Conservation (phyloP, 352 stramenopile genomes). For the Phytophthora citricola region DNA sequence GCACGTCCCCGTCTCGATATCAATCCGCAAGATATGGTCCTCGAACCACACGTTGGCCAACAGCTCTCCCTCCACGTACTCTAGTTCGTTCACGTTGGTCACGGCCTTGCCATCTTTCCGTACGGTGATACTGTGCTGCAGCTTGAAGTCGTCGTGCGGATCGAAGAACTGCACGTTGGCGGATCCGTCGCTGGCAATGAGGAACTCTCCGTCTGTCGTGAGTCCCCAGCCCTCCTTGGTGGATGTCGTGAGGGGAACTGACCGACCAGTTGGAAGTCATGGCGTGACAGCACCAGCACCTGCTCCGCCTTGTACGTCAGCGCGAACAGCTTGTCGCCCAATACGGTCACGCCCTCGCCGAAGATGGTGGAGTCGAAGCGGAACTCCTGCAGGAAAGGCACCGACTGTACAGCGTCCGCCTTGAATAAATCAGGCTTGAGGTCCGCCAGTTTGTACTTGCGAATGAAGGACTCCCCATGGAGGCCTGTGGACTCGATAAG, state of each 20-base stretch:
- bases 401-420: constrained; percentile 8
- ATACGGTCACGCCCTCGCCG: constrained; percentile 77
- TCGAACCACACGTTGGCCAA: constrained; percentile 91
- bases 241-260: constrained; percentile 67
- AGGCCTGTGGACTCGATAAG: constrained; percentile 85
- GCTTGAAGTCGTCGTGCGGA: constrained; percentile 55
- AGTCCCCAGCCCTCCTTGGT: constrained; percentile 92
- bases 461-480: constrained; percentile 69
- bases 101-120: constrained; percentile 49
- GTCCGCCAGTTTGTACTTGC: constrained; percentile 59
- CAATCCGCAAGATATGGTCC: constrained; percentile 79
- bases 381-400: constrained; percentile 53
- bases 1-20: constrained; percentile 62
- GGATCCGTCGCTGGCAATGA: constrained; percentile 90
- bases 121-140: constrained; percentile 66
- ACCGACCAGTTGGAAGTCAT: constrained; percentile 58
- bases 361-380: constrained; percentile 69
- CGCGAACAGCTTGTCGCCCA: constrained; percentile 81
- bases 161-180: constrained; percentile 84
- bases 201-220: constrained; percentile 76
- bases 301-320: constrained; percentile 84
- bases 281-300: constrained; percentile 66
- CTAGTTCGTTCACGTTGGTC: constrained; percentile 85
- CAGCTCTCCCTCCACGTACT: constrained; percentile 84
- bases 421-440: constrained; percentile 22